These are phyloP conservation scores for Vaccinium myrtillus DNA, from an alignment of 148 eudicot genomes.

Conservation along the genomic window DNA sequence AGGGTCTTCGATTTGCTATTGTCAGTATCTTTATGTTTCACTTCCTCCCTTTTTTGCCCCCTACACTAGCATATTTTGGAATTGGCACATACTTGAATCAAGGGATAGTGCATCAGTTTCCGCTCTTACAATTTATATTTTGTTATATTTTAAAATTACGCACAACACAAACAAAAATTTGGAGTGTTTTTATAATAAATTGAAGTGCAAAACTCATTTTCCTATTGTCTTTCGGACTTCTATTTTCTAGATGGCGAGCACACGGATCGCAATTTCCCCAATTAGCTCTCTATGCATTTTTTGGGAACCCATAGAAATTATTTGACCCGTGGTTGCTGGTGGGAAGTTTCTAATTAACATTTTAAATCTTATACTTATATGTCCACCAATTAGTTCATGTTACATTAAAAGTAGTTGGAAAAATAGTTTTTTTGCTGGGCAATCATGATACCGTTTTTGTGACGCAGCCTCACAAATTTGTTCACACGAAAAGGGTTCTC, in stretches of 20 bases:
- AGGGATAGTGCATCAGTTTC: not conserved
- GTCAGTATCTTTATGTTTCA: conserved; percentile 32
- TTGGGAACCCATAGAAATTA: too few species aligned
- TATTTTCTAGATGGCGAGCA: not conserved
- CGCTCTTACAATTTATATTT: not conserved
- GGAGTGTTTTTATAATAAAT: too few species aligned
- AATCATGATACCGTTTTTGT: not conserved
- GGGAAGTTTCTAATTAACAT: too few species aligned
- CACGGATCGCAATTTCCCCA: not conserved
- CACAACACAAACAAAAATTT: too few species aligned
- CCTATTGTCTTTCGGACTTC: too few species aligned
- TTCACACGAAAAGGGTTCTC: not conserved
- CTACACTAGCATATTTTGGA: not conserved
- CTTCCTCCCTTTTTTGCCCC: not conserved
- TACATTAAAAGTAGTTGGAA: not conserved
- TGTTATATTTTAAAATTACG: too few species aligned
- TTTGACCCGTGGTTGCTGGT: too few species aligned
- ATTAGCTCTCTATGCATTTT: not conserved
- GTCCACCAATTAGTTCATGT: not conserved
- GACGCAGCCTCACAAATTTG: not conserved
- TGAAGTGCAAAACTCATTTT: too few species aligned
- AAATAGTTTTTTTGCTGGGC: not conserved
- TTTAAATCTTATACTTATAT: too few species aligned
- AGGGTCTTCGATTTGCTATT: conserved; percentile 79
- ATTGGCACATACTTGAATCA: not conserved